phyloP scores from a whole-genome alignment of 768 basidiomycete species.

The Auriscalpium vulgare region DNA sequence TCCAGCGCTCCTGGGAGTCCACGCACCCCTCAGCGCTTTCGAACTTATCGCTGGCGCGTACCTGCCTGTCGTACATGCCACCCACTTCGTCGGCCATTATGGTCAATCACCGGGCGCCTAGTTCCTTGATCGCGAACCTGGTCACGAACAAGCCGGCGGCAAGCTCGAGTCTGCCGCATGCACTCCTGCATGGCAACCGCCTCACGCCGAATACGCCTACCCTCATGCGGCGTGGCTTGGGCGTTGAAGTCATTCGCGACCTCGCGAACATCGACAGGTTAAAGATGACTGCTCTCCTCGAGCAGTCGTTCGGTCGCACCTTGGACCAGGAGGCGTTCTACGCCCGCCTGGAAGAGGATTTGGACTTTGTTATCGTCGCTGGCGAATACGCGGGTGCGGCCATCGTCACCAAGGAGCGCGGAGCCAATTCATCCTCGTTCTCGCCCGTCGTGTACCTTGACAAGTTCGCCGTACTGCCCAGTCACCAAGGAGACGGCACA shows the following conservation, averaged over 20 bases:
- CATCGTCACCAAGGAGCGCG: conserved; percentile 66
- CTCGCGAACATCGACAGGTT: conserved; percentile 59
- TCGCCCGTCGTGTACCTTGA: conserved; percentile 83
- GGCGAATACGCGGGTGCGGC: conserved; percentile 96
- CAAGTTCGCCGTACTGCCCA: conserved; percentile 95
- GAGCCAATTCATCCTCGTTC: conserved; percentile 33
- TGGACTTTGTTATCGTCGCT: conserved; percentile 90
- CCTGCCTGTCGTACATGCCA: conserved; percentile 89
- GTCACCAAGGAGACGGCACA: conserved; percentile 94
- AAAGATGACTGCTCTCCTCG: conserved; percentile 76
- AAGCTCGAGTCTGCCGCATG: conserved; percentile 91
- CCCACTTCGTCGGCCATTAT: conserved; percentile 89
- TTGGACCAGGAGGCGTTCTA: conserved; percentile 76
- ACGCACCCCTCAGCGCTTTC: conserved; percentile 80
- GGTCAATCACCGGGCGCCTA: conserved; percentile 95
- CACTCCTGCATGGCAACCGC: conserved; percentile 79
- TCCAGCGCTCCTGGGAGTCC: conserved; percentile 64
- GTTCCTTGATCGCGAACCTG: conserved; percentile 91
- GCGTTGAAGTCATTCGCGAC: conserved; percentile 74
- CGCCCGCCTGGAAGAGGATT: conserved; percentile 56
- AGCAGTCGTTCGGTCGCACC: conserved; percentile 73
- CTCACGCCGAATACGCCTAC: conserved; percentile 91
- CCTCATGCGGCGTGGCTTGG: conserved; percentile 80
- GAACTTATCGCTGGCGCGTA: conserved; percentile 78
- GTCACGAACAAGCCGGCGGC: conserved; percentile 98